Evolutionary conservation across 1,139 yeast species (phyloP).

Genomic region (Hanseniaspora sp.): DNA sequence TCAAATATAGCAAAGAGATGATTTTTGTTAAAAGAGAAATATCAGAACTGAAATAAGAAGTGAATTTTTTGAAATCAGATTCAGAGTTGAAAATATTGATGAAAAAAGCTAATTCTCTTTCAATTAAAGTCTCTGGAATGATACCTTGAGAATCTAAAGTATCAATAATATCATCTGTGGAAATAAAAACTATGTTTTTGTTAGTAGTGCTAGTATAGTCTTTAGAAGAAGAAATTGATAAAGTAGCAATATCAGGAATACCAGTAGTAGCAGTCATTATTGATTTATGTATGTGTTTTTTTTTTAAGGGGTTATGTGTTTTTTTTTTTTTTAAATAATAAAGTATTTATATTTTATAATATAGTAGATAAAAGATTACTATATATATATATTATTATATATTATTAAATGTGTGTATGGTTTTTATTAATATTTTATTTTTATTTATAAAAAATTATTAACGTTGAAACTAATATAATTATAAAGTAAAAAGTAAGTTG

Average conservation of each 20-base stretch:
- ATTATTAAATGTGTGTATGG: background rate
- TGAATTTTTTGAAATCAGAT: conserved; percentile 80
- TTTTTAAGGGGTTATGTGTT: background rate
- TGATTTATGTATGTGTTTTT: background rate
- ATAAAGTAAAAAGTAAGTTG: background rate
- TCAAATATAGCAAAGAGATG: conserved; percentile 75
- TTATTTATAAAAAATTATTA: background rate
- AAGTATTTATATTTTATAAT: too few relatives aligned
- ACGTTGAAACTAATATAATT: too few relatives aligned
- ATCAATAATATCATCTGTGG: conserved; percentile 72
- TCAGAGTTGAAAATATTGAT: conserved; percentile 81
- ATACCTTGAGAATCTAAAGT: conserved; percentile 73
- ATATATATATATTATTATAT: too few relatives aligned
- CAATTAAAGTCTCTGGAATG: conserved; percentile 78
- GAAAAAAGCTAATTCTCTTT: conserved; percentile 81
- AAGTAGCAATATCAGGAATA: conserved; percentile 31
- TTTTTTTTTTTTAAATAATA: too few relatives aligned
- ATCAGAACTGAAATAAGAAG: conserved; percentile 42
- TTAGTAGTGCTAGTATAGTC: conserved; percentile 67
- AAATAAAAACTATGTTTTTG: conserved; percentile 71
- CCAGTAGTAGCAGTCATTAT: background rate
- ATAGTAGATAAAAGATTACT: background rate
- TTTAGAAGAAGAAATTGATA: conserved; percentile 34
- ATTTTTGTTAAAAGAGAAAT: conserved; percentile 58
- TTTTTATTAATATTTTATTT: background rate